Evolutionary conservation across 2,329 filamentous ascomycete species (phyloP).

Genomic region (Paramyrothecium sp.): DNA sequence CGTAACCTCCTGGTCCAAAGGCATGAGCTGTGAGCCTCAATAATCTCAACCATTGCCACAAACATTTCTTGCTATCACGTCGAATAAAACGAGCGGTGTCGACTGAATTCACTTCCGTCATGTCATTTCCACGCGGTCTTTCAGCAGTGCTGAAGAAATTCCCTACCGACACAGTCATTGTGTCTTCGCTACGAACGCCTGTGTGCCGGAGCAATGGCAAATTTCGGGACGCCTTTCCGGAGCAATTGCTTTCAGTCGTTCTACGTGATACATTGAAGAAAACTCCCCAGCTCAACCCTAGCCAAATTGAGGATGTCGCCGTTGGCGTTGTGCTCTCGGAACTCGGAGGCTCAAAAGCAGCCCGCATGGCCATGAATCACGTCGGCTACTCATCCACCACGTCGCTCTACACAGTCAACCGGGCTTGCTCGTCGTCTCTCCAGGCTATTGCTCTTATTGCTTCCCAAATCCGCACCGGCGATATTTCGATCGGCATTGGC

Average conservation of each 20-base stretch:
- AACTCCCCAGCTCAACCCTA: background rate
- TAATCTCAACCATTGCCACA: too few species aligned
- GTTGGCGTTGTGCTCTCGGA: constrained; percentile 89
- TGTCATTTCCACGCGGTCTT: background rate
- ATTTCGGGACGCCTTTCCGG: background rate
- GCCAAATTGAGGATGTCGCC: constrained; percentile 65
- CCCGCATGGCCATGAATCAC: constrained; percentile 87
- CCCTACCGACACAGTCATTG: constrained; percentile 78
- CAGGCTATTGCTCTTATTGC: constrained; percentile 75
- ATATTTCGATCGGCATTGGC: constrained; percentile 72
- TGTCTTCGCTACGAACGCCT: constrained; percentile 83
- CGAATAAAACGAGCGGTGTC: too few species aligned
- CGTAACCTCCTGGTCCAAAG: too few species aligned
- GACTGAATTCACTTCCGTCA: background rate
- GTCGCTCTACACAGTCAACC: constrained; percentile 82
- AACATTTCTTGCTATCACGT: too few species aligned
- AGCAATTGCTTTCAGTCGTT: background rate
- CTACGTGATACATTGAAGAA: background rate
- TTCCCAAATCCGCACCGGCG: constrained; percentile 71
- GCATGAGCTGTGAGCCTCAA: too few species aligned
- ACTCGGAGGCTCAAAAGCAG: constrained; percentile 86
- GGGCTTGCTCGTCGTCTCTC: constrained; percentile 78
- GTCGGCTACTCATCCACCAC: constrained; percentile 72
- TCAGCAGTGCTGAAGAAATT: constrained; percentile 48
- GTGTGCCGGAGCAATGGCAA: constrained; percentile 55